Conservation (phyloP, 2,329 filamentous ascomycete species). For the Stagonosporopsis tanaceti region DNA sequence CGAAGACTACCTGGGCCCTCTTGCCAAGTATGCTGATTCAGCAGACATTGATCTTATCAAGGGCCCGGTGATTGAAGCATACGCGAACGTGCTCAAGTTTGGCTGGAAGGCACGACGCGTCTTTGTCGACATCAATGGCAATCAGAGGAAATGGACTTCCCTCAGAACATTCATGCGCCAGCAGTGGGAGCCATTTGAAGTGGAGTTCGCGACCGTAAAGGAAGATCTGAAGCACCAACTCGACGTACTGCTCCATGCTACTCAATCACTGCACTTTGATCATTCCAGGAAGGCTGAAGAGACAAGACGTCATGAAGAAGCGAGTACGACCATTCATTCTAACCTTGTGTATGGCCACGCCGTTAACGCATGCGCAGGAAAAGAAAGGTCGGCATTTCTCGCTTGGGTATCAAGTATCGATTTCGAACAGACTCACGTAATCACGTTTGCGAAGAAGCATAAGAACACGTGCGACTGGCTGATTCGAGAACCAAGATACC, state of each 20-base stretch:
- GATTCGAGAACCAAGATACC: slow-evolving; percentile 18
- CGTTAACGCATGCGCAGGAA: slow-evolving; percentile 3
- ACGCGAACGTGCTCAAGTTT: slow-evolving; percentile 28
- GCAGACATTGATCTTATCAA: slow-evolving; percentile 23
- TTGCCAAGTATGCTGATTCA: slow-evolving; percentile 24
- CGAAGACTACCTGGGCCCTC: slow-evolving; percentile 29
- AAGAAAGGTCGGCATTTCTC: slow-evolving; percentile 28
- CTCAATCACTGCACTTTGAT: slow-evolving; percentile 23
- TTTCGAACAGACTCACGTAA: slow-evolving; percentile 30
- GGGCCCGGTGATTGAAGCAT: slow-evolving; percentile 22
- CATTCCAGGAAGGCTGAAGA: slow-evolving; percentile 6
- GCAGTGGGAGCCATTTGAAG: slow-evolving; percentile 37
- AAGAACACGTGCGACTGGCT: slow-evolving; percentile 30
- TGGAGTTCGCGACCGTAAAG: slow-evolving; percentile 24
- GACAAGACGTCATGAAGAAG: not conserved
- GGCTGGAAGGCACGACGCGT: slow-evolving; percentile 27
- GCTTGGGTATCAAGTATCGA: slow-evolving; percentile 29
- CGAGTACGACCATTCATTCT: not conserved
- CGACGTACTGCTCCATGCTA: slow-evolving; percentile 24
- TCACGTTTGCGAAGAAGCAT: slow-evolving; percentile 29
- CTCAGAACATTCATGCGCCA: slow-evolving; percentile 25
- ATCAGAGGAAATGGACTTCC: slow-evolving; percentile 23
- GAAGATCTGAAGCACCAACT: slow-evolving; percentile 25
- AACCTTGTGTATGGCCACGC: not conserved
- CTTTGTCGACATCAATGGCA: slow-evolving; percentile 22